Conservation (phyloP, 345 rosid genomes). For the Euphorbia tirucalli region DNA sequence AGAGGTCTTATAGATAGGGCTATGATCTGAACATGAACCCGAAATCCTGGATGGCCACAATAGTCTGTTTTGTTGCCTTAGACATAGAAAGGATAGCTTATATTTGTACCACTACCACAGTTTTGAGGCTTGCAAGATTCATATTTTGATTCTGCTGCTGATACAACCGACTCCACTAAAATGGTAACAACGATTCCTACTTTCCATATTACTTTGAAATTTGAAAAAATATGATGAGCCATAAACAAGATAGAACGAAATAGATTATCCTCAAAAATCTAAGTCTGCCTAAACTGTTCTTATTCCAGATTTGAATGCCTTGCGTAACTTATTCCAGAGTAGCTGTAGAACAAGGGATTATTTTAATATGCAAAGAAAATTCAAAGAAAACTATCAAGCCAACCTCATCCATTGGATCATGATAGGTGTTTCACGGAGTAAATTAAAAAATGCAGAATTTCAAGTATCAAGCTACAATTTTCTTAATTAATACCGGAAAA, state of each 20-base stretch:
- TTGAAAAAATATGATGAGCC: constrained; percentile 10
- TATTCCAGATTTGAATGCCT: background rate
- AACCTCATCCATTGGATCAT: no score
- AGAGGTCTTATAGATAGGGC: constrained; percentile 23
- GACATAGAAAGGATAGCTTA: constrained; percentile 36
- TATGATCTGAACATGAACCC: constrained; percentile 12
- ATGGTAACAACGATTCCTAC: constrained; percentile 3
- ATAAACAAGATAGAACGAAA: background rate
- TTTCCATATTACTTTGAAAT: background rate
- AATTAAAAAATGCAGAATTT: no score
- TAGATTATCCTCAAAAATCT: no score
- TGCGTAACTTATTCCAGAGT: no score
- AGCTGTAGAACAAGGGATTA: no score
- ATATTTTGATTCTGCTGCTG: constrained; percentile 17
- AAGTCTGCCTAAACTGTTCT: background rate
- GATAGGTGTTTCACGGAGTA: no score
- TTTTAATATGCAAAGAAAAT: no score
- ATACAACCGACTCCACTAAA: background rate
- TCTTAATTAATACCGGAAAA: no score
- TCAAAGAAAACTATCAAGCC: no score
- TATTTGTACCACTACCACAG: constrained; percentile 31
- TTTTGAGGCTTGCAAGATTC: constrained; percentile 29
- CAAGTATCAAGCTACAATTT: no score
- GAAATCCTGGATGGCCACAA: constrained; percentile 33
- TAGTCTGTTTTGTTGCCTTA: background rate